Evolutionary conservation across 2,329 filamentous ascomycete genomes (phyloP), one percentile per base, ranked within the genome.

Genomic region (Fusarium marasasianum): DNA sequence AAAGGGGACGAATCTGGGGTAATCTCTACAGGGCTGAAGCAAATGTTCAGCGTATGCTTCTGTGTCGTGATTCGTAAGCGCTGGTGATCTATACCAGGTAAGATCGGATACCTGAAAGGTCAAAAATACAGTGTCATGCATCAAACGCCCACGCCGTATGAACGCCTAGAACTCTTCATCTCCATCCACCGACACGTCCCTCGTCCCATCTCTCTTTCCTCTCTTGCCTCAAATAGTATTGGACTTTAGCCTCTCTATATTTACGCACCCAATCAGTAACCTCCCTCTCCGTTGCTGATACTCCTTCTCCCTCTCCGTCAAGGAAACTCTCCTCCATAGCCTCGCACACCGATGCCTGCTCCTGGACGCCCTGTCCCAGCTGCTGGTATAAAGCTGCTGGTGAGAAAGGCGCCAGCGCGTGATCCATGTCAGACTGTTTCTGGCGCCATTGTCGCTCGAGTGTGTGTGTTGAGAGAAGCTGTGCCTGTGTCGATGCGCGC

Each of bases 161-260:
- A 44, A 51, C 33, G 20, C 59, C 37, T 40, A 18, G 20, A 48
- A 38, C 24, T 44, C 24, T 24, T 62, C 33, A 96, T 79, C 96
- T 90, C 96, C 96, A 98, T 2, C 96, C 96, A 17, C 96, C 96
- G 40, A 98, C 96, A 75, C 96, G 88, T 31, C 96, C 95, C 83
- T 98, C 96, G 81, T 98, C 96, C 96, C 96, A 98, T 77, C 96
- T 89, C 78, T 95, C 93, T 82, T 95, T 97, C 75, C 94, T 90
- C 85, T 98, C 96, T 79, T 92, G 91, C 66, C 96, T 88, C 61
- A 95, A 86, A 79, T 96, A 97, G 71, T 92, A 92, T 65, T 93
- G 85, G 76, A 93, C 93, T 80, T 92, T 93, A 15, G 93, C 93
- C 76, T 96, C 95, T 76, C 94, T 88, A 73, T 97, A 93, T 77